Percentiles rank a stretch among this genome's conserved stretches.
phyloP scores from a whole-genome alignment of 2,329 filamentous ascomycete species.

The Coniella vitis region DNA sequence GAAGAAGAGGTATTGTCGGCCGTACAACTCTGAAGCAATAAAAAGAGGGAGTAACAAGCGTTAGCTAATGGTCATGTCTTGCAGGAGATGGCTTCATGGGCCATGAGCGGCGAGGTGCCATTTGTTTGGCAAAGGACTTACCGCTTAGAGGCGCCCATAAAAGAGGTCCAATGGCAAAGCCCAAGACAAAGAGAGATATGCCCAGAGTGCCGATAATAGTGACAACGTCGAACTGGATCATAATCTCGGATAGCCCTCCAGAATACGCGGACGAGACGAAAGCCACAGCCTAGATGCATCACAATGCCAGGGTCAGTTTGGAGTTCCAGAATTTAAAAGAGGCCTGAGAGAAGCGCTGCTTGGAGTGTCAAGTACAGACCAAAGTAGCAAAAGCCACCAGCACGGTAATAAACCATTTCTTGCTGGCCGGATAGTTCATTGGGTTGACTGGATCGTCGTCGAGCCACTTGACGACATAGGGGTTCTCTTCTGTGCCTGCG shows the following conservation, averaged over 20 bases:
- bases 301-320: not conserved
- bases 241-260: conserved; percentile 43
- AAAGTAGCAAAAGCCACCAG: conserved; percentile 9
- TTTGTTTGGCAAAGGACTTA: not conserved
- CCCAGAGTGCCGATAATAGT: conserved; percentile 48
- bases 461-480: conserved; percentile 47
- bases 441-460: conserved; percentile 47
- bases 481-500: conserved; percentile 46
- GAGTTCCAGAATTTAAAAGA: not conserved
- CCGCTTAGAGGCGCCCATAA: conserved; percentile 54
- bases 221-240: conserved; percentile 40
- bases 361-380: not conserved
- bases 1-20: conserved; percentile 53
- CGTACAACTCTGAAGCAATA: conserved; percentile 55
- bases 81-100: too few relatives aligned
- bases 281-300: conserved; percentile 36
- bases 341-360: too few relatives aligned
- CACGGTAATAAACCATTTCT: conserved; percentile 13
- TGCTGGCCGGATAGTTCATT: conserved; percentile 31
- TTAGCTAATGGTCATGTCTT: not conserved
- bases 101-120: too few relatives aligned
- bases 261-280: conserved; percentile 60
- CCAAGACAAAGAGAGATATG: conserved; percentile 56
- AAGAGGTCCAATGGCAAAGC: conserved; percentile 55
- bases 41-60: not conserved